phyloP scores from a whole-genome alignment of 2,329 filamentous ascomycete genomes.

The Aspergillus sp. region DNA sequence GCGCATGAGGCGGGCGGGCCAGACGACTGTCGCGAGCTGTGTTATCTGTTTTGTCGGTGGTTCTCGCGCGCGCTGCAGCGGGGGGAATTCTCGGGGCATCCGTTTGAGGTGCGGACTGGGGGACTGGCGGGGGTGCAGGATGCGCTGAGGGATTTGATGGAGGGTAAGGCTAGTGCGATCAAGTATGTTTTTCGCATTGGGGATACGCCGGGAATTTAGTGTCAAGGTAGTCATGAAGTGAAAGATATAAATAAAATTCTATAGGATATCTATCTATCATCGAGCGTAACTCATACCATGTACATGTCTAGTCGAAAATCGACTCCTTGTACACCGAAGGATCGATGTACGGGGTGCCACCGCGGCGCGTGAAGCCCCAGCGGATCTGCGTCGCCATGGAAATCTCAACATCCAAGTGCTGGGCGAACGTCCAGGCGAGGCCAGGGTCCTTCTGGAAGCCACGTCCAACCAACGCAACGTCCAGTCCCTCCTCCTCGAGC shows the following conservation, averaged over 20 bases:
- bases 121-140: slow-evolving; percentile 54
- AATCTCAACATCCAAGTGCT: slow-evolving; percentile 68
- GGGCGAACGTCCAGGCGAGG: slow-evolving; percentile 69
- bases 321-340: slow-evolving; percentile 18
- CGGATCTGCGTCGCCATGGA: slow-evolving; percentile 70
- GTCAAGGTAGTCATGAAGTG: neutral
- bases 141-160: slow-evolving; percentile 54
- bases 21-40: slow-evolving; percentile 26
- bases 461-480: slow-evolving; percentile 71
- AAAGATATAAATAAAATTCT: too few relatives aligned
- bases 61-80: slow-evolving; percentile 45
- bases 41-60: slow-evolving; percentile 44
- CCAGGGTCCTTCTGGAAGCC: slow-evolving; percentile 81
- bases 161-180: slow-evolving; percentile 59
- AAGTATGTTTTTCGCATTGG: slow-evolving; percentile 57
- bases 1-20: slow-evolving; percentile 5
- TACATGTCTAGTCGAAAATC: slow-evolving; percentile 13
- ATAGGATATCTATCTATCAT: too few relatives aligned
- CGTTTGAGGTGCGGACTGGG: slow-evolving; percentile 48
- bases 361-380: slow-evolving; percentile 50
- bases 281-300: slow-evolving; percentile 1
- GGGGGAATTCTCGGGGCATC: slow-evolving; percentile 49
- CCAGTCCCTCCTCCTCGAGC: slow-evolving; percentile 52
- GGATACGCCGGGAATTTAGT: slow-evolving; percentile 39
- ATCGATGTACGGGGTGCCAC: slow-evolving; percentile 18